Percentiles rank a stretch among this genome's conserved stretches.
phyloP scores from a whole-genome alignment of 179 eudicot genomes.

The Beta lomatogona region DNA sequence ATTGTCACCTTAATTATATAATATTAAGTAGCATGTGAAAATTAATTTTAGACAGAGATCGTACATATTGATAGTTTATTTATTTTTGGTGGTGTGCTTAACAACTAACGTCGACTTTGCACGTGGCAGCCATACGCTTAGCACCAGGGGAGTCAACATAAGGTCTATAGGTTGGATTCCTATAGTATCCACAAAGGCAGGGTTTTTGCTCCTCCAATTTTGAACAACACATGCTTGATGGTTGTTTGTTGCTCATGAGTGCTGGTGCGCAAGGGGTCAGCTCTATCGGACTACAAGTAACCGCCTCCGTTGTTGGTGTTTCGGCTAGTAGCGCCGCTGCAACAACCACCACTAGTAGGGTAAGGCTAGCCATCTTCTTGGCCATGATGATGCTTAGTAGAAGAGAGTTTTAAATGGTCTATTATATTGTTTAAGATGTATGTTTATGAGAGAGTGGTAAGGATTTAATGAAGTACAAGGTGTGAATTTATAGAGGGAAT shows the following conservation, averaged over 20 bases:
- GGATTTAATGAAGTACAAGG: neutral
- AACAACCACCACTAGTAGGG: conserved; percentile 21
- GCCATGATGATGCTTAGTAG: conserved; percentile 16
- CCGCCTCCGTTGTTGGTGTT: conserved; percentile 37
- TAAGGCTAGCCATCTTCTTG: conserved; percentile 19
- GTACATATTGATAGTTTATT: too few relatives aligned
- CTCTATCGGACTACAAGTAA: conserved; percentile 42
- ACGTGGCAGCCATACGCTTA: conserved; percentile 41
- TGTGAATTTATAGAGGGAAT: conserved; percentile 15
- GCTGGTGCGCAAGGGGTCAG: conserved; percentile 46
- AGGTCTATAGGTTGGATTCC: conserved; percentile 40
- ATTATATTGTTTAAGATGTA: too few relatives aligned
- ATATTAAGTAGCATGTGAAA: neutral
- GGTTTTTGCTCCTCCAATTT: conserved; percentile 51
- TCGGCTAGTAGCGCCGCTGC: conserved; percentile 26
- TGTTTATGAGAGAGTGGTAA: too few relatives aligned
- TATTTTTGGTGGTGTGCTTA: neutral
- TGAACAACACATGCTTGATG: conserved; percentile 48
- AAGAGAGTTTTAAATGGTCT: too few relatives aligned
- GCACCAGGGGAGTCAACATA: conserved; percentile 52
- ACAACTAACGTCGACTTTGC: conserved; percentile 48
- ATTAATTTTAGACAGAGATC: neutral
- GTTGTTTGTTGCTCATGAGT: conserved; percentile 24
- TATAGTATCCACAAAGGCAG: conserved; percentile 57
- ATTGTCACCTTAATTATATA: neutral